Percentiles rank a stretch among this genome's conserved stretches.
Conservation (phyloP, 2,329 filamentous ascomycete species). For the Aspergillus fischeri region DNA sequence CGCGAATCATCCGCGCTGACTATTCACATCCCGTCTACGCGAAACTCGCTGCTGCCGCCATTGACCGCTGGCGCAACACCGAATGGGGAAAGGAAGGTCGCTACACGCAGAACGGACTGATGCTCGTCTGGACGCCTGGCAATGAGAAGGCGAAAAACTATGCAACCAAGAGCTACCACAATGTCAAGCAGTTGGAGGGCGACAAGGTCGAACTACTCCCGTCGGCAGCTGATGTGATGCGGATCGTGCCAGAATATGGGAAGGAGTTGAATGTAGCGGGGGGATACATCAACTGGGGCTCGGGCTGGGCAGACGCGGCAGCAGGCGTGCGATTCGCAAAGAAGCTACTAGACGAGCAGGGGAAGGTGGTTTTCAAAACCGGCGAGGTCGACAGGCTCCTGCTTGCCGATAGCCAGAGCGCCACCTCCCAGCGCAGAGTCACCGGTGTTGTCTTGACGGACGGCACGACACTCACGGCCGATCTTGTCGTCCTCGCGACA, state of each 20-base stretch:
- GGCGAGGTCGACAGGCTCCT: constrained; percentile 36
- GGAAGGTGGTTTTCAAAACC: constrained; percentile 32
- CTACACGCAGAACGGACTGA: constrained; percentile 42
- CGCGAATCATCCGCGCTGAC: constrained; percentile 65
- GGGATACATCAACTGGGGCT: constrained; percentile 46
- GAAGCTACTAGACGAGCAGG: constrained; percentile 32
- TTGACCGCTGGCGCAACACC: constrained; percentile 59
- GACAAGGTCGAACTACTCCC: constrained; percentile 33
- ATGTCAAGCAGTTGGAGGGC: constrained; percentile 33
- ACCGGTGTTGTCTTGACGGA: constrained; percentile 51
- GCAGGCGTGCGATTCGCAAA: constrained; percentile 38
- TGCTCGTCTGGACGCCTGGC: constrained; percentile 36
- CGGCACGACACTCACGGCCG: constrained; percentile 54
- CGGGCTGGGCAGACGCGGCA: constrained; percentile 45
- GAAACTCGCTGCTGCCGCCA: constrained; percentile 66
- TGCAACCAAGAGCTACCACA: constrained; percentile 37
- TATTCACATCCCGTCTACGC: constrained; percentile 79
- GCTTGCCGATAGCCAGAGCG: constrained; percentile 12
- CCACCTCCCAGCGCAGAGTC: constrained; percentile 16
- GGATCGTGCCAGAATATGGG: constrained; percentile 33
- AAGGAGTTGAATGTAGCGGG: constrained; percentile 32
- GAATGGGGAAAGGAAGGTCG: constrained; percentile 42
- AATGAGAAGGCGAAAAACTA: constrained; percentile 31
- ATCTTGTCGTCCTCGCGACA: constrained; percentile 74
- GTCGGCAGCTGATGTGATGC: constrained; percentile 30